Evolutionary conservation across 2,329 filamentous ascomycete species (phyloP).

Genomic region (Amesomyces nigricolor): DNA sequence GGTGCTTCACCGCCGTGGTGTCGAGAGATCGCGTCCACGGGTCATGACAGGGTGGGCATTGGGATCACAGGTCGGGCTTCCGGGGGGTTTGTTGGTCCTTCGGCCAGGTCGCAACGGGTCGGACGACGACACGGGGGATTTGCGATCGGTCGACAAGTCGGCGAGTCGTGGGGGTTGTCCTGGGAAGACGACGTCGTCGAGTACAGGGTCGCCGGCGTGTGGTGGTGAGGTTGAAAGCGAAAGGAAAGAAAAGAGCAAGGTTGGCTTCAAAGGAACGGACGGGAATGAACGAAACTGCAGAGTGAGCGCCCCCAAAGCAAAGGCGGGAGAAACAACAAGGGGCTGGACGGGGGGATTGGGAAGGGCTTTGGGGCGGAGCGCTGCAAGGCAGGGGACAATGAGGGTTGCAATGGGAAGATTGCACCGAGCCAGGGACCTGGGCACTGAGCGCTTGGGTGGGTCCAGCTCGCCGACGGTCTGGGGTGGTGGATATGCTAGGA

Average conservation of each 20-base stretch:
- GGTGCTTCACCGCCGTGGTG: conserved; percentile 27
- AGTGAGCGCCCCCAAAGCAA: conserved; percentile 3
- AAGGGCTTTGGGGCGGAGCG: conserved; percentile 25
- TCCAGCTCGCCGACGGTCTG: no score
- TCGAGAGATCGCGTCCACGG: conserved; percentile 23
- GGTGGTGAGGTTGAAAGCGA: conserved; percentile 26
- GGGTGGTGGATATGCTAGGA: conserved; percentile 1
- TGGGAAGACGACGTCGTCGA: conserved; percentile 25
- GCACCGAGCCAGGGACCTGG: conserved; percentile 20
- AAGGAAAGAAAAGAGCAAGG: conserved; percentile 19
- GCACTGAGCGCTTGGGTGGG: conserved; percentile 10
- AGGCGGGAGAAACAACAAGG: conserved; percentile 21
- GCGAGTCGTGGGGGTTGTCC: conserved; percentile 27
- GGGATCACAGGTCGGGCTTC: conserved; percentile 26
- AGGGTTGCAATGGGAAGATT: conserved; percentile 24
- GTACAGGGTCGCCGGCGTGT: conserved; percentile 23
- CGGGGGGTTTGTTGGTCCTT: conserved; percentile 21
- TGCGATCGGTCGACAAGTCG: conserved; percentile 14
- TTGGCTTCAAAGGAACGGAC: conserved; percentile 17
- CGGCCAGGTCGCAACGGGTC: conserved; percentile 16
- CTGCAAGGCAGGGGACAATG: conserved; percentile 22
- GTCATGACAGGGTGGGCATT: conserved; percentile 30
- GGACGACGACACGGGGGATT: conserved; percentile 14
- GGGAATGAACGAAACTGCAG: conserved; percentile 20
- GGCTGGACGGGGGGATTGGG: conserved; percentile 16